Conservation (phyloP, 306 rosid genomes). For the Quercus berberidifolia region DNA sequence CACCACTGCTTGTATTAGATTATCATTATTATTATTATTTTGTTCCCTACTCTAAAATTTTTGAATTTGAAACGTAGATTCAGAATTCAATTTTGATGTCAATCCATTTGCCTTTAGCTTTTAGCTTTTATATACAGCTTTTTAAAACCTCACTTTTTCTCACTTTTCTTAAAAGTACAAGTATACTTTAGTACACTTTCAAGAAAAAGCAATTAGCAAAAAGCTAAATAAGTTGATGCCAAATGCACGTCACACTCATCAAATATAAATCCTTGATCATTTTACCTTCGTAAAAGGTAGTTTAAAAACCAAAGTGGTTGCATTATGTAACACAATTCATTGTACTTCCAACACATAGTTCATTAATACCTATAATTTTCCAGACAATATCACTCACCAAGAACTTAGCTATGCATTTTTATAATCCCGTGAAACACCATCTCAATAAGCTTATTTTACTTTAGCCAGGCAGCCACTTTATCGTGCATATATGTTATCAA, state of each 20-base stretch:
- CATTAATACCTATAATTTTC: neutral
- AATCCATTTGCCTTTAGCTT: too few relatives aligned
- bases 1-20: too few relatives aligned
- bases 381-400: neutral
- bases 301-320: neutral
- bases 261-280: neutral
- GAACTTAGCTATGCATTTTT: neutral
- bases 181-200: accelerated
- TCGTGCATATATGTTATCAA: neutral
- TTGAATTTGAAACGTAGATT: neutral
- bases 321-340: neutral
- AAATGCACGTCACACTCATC: neutral
- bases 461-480: neutral
- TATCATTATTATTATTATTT: too few relatives aligned
- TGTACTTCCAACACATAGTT: neutral
- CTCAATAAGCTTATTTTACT: neutral
- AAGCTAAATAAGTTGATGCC: too few relatives aligned
- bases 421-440: neutral
- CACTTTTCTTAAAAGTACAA: too few relatives aligned
- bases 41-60: too few relatives aligned
- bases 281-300: too few relatives aligned
- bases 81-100: neutral
- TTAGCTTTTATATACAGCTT: too few relatives aligned
- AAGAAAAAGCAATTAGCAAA: too few relatives aligned
- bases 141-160: too few relatives aligned